Base-by-base conservation (phyloP, 345 rosid species). In the Populus pruinosa region DNA sequence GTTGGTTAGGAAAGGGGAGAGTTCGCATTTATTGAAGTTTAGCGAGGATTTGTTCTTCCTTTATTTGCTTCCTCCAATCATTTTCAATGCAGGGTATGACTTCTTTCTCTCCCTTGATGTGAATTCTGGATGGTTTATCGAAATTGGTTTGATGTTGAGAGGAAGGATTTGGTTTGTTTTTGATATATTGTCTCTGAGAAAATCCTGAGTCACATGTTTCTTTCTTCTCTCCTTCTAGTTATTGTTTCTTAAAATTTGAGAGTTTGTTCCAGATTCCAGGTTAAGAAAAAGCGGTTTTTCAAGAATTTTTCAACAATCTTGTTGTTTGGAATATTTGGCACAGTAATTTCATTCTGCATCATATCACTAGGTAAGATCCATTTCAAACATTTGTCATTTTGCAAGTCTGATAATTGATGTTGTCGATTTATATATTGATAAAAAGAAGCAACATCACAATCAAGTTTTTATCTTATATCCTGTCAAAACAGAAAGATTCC, bases 31-130 rank as follows among this genome's bases (percentile, higher is more conserved):
- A 53, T 63, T 88, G 77, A 68, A 72, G 67, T 90, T 91, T 75
- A 87, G 76, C 75, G 93, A 91, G 87, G 86, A 90, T 76, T 84
- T 91, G 82, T 90, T 91, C 90, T 91, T 91, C 86, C 91, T 91
- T 66, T 91, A 87, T 77, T 82, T 90, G 86, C 90, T 90, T 55
- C 96, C 93, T 12, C 93, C 92, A 3, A 90, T 91, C 77, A 91
- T 91, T 79, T 91, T 90, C 85, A 91, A 90, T 80, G 93, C 93
- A 8, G 93, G 93, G 96, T 91, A 85, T 77, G 83, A 44, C 71
- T 44, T 76, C 20, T 70, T 72, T 69, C 74, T 39, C 71, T 73
- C 36, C 70, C 21, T 62, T 62, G 5, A 6, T 36, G 5, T 61
- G 35, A 44, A 67, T 1, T 61, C 67, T 44, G 62, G 47, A 12